Percentiles rank a stretch among this genome's conserved stretches.
Evolutionary conservation across 1,284 basidiomycete species (phyloP).

Genomic region (Rhodotorula sp.): DNA sequence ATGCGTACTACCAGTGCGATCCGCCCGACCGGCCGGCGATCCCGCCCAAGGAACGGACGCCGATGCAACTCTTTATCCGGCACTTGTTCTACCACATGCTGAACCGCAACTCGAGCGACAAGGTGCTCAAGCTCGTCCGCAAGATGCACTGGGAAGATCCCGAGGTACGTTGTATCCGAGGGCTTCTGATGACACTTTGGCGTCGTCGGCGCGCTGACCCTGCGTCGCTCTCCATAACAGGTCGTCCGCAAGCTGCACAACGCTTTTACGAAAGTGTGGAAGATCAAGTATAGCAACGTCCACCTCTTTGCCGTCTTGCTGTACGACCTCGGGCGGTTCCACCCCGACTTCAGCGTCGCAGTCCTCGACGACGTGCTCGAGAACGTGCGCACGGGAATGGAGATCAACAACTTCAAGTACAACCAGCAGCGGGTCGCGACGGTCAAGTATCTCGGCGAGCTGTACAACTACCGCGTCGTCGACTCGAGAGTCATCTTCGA

Average conservation of each 20-base stretch:
- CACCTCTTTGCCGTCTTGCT: constrained; percentile 89
- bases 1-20: constrained; percentile 99
- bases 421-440: constrained; percentile 91
- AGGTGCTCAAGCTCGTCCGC: constrained; percentile 70
- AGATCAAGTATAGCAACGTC: constrained; percentile 87
- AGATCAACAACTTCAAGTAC: constrained; percentile 90
- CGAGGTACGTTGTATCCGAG: constrained; percentile 48
- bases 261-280: constrained; percentile 94
- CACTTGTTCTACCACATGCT: constrained; percentile 86
- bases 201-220: constrained; percentile 46
- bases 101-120: constrained; percentile 57
- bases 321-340: constrained; percentile 89
- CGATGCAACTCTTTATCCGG: constrained; percentile 88
- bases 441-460: constrained; percentile 90
- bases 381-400: constrained; percentile 83
- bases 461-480: constrained; percentile 95
- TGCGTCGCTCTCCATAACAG: constrained; percentile 11
- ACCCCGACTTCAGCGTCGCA: constrained; percentile 79
- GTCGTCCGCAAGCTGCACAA: constrained; percentile 57
- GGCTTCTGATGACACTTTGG: too few species aligned
- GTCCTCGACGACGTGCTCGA: constrained; percentile 94
- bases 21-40: constrained; percentile 88
- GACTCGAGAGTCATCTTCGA: constrained; percentile 89
- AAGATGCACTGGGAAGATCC: constrained; percentile 94
- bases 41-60: constrained; percentile 78